Evolutionary conservation across 352 stramenopile species (phyloP).

Genomic region (Saprolegnia parasitica): DNA sequence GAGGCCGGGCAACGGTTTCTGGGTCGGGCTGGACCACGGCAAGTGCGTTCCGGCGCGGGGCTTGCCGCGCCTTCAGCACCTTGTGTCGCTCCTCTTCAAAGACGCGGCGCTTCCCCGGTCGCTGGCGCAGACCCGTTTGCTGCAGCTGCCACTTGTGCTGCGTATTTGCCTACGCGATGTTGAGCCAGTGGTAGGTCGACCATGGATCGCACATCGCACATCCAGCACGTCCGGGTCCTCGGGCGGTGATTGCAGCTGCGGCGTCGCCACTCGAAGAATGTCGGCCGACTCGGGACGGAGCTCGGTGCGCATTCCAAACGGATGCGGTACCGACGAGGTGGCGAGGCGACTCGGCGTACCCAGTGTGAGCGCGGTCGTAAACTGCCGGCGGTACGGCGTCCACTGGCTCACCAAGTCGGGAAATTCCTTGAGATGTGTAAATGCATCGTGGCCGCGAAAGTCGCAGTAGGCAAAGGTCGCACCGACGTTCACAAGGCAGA

Average conservation of each 20-base stretch:
- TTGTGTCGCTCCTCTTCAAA: slow-evolving; percentile 8
- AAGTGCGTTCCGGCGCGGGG: background rate
- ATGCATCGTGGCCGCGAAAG: background rate
- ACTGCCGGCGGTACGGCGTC: slow-evolving; percentile 1
- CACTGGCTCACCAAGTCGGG: slow-evolving; percentile 13
- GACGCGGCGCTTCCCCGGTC: background rate
- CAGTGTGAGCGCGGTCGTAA: background rate
- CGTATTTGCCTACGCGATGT: background rate
- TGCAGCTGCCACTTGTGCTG: slow-evolving; percentile 13
- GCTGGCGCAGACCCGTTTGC: background rate
- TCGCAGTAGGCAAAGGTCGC: slow-evolving; percentile 3
- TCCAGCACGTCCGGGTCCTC: background rate
- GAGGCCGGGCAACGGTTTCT: background rate
- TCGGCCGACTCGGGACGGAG: background rate
- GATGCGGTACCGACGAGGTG: background rate
- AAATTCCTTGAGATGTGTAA: slow-evolving; percentile 12
- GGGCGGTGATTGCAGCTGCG: background rate
- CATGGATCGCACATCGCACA: background rate
- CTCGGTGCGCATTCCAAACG: background rate
- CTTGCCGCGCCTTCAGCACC: background rate
- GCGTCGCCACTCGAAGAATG: background rate
- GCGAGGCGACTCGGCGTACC: background rate
- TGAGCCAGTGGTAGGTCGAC: background rate
- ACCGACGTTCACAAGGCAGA: slow-evolving; percentile 18
- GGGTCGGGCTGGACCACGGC: background rate